Evolutionary conservation across 75 land plant genomes (phyloP).

Genomic region (Picea sitchensis): DNA sequence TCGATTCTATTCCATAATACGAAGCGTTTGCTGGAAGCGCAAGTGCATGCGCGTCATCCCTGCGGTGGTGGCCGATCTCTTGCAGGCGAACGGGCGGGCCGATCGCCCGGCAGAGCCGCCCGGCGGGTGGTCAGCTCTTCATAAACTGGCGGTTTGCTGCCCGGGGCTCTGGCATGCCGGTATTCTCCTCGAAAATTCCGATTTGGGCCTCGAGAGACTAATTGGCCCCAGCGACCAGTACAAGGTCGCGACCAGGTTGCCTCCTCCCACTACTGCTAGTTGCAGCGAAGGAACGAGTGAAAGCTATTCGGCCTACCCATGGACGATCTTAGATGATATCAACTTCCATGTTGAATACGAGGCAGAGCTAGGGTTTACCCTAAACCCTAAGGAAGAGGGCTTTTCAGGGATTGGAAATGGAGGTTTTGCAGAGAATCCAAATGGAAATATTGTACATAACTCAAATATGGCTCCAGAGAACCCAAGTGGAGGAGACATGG

Average conservation of each 20-base stretch:
- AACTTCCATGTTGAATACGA: conserved; percentile 40
- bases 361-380: background rate
- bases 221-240: conserved; percentile 56
- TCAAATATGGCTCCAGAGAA: too few relatives aligned
- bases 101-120: conserved; percentile 34
- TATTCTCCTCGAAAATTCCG: conserved; percentile 74
- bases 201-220: conserved; percentile 81
- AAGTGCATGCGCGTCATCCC: conserved; percentile 50
- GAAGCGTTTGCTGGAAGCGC: conserved; percentile 48
- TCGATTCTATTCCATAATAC: conserved; percentile 50
- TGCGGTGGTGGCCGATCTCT: conserved; percentile 53
- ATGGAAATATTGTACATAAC: too few relatives aligned
- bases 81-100: conserved; percentile 18
- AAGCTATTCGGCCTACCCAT: conserved; percentile 2
- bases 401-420: background rate
- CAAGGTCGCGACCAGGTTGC: conserved; percentile 4
- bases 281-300: conserved; percentile 12
- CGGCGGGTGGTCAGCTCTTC: conserved; percentile 64
- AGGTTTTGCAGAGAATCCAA: too few relatives aligned
- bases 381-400: background rate
- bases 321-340: conserved; percentile 63
- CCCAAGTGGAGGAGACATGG: too few relatives aligned
- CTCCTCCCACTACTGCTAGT: background rate
- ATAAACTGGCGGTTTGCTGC: conserved; percentile 85
- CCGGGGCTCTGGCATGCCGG: conserved; percentile 87